Evolutionary conservation across 2,329 filamentous ascomycete genomes (phyloP).

Genomic region (Tolypocladium paradoxum): DNA sequence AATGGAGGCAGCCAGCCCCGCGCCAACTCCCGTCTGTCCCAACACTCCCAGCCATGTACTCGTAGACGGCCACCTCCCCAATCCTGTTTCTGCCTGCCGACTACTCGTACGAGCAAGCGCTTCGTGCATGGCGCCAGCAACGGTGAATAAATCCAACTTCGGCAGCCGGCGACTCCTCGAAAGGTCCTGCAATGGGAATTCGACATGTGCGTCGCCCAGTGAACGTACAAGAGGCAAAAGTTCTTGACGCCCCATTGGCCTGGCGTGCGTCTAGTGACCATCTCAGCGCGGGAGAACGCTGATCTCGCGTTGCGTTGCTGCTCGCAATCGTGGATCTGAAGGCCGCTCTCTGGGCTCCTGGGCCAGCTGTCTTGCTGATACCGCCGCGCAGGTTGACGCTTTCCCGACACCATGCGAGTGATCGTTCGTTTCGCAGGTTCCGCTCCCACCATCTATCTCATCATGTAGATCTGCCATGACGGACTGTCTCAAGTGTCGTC

Average conservation of each 20-base stretch:
- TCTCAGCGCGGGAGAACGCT: neutral
- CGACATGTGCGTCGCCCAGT: neutral
- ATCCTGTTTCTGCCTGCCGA: neutral
- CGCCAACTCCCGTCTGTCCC: neutral
- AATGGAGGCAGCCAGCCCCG: neutral
- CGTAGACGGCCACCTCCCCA: neutral
- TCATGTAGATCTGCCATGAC: neutral
- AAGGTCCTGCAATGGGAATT: neutral
- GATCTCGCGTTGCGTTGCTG: neutral
- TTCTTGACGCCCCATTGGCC: neutral
- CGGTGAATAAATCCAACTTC: neutral
- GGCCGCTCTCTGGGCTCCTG: neutral
- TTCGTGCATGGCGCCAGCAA: neutral
- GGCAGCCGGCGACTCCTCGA: neutral
- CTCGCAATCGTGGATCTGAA: neutral
- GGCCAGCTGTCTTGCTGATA: neutral
- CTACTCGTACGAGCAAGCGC: too few relatives aligned
- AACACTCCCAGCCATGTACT: neutral
- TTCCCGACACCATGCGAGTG: neutral
- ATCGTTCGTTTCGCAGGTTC: neutral
- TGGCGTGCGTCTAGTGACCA: neutral
- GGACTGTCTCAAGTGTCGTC: neutral
- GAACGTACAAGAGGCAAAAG: neutral
- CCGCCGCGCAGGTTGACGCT: neutral
- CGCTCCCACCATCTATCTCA: neutral